Percentiles rank a stretch among this genome's conserved stretches.
Conservation (phyloP, 768 basidiomycete genomes). For the Boletales sp. region DNA sequence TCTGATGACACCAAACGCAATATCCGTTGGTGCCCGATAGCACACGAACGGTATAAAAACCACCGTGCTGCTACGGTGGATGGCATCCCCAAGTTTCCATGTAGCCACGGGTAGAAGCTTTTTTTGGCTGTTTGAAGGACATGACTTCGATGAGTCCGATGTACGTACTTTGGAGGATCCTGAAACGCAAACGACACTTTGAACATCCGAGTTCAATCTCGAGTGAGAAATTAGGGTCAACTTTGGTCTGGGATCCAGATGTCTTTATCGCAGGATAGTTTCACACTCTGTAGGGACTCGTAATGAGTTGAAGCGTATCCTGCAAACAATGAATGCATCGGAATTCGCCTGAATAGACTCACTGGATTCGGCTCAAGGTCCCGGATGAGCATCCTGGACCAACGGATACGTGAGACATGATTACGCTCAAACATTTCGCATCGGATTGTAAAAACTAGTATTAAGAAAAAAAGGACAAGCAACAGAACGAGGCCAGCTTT, state of each 20-base stretch:
- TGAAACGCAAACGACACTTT: background rate
- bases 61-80: no score
- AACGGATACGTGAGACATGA: background rate
- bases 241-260: background rate
- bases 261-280: background rate
- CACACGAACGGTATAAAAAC: background rate
- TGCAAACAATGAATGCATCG: no score
- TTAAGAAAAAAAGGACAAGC: slow-evolving; percentile 21
- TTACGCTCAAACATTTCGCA: background rate
- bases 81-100: background rate
- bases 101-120: background rate
- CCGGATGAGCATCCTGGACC: no score
- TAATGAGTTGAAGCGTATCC: no score
- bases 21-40: no score
- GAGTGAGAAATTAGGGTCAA: background rate
- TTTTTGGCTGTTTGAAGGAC: background rate
- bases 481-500: slow-evolving; percentile 24
- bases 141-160: background rate
- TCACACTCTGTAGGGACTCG: background rate
- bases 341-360: no score
- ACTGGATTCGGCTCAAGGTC: no score
- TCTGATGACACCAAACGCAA: no score
- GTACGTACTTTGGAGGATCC: background rate
- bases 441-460: background rate
- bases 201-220: background rate